Conservation (phyloP, 345 rosid species). For the Trapa incisa region DNA sequence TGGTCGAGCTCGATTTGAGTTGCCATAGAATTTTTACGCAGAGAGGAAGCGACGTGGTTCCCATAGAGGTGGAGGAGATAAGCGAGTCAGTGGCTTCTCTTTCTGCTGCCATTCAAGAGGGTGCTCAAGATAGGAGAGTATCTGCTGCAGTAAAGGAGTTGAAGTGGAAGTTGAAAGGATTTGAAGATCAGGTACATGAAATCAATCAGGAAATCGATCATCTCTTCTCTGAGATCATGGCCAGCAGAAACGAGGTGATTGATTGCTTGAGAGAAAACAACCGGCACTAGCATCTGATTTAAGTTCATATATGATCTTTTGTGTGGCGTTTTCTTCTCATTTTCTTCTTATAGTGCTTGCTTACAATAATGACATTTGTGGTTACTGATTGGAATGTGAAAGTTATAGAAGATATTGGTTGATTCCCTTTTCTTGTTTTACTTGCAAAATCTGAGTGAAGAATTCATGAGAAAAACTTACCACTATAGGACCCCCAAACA, state of each 20-base stretch:
- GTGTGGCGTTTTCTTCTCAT: background rate
- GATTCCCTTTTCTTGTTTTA: no score
- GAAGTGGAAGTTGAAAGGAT: conserved; percentile 21
- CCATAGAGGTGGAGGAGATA: conserved; percentile 37
- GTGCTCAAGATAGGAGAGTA: conserved; percentile 5
- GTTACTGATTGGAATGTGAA: background rate
- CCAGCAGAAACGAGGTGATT: conserved; percentile 38
- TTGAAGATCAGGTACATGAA: conserved; percentile 30
- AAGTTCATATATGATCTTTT: background rate
- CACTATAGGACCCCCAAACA: no score
- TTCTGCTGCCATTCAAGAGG: conserved; percentile 19
- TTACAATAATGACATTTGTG: no score
- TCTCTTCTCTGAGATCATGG: conserved; percentile 34
- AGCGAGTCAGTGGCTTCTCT: conserved; percentile 30
- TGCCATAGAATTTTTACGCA: conserved; percentile 12
- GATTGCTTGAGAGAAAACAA: conserved; percentile 18
- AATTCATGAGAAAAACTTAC: no score
- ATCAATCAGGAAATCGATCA: conserved; percentile 29
- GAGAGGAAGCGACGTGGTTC: conserved; percentile 11
- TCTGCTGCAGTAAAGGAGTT: conserved; percentile 26
- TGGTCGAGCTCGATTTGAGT: conserved; percentile 18
- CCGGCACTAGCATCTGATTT: conserved; percentile 7
- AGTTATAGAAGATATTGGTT: background rate
- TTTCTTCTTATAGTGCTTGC: no score
- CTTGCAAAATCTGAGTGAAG: no score